Evolutionary conservation across 2,329 filamentous ascomycete species (phyloP).

Genomic region (Botryotinia narcissicola): DNA sequence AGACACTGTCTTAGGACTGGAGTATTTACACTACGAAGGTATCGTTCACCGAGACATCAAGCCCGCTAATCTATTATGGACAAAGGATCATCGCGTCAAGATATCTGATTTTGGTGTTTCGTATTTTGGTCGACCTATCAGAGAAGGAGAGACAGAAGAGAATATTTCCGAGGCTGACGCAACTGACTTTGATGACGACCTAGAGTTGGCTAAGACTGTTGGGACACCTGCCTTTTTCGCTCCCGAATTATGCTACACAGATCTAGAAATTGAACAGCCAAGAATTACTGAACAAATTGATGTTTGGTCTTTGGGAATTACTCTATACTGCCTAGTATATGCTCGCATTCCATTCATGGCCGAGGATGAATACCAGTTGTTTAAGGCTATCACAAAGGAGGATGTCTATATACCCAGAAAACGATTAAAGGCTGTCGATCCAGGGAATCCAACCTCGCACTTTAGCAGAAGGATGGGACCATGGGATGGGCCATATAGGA

Average conservation of each 20-base stretch:
- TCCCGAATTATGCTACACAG: constrained; percentile 91
- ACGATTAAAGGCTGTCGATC: constrained; percentile 74
- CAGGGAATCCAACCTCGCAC: constrained; percentile 56
- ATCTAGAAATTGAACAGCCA: constrained; percentile 64
- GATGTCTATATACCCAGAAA: constrained; percentile 85
- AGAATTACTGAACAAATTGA: constrained; percentile 92
- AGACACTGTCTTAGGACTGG: constrained; percentile 87
- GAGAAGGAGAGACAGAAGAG: constrained; percentile 77
- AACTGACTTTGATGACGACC: constrained; percentile 83
- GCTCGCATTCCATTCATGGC: constrained; percentile 91
- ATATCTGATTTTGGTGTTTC: constrained; percentile 99
- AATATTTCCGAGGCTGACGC: constrained; percentile 76
- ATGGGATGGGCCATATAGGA: constrained; percentile 63
- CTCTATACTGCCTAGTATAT: constrained; percentile 91
- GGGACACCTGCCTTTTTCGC: constrained; percentile 98
- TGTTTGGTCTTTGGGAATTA: constrained; percentile 95
- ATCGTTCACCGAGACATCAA: constrained; percentile 85
- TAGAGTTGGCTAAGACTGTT: constrained; percentile 96
- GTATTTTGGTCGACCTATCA: constrained; percentile 85
- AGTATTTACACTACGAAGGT: constrained; percentile 87
- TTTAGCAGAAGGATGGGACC: constrained; percentile 49
- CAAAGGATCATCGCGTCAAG: constrained; percentile 81
- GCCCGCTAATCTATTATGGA: constrained; percentile 87
- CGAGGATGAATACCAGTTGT: constrained; percentile 88
- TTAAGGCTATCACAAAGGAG: constrained; percentile 85